Evolutionary conservation across 1,284 basidiomycete genomes (phyloP), one percentile per base, ranked within the genome.

Genomic region (Apiotrichum veenhuisii): DNA sequence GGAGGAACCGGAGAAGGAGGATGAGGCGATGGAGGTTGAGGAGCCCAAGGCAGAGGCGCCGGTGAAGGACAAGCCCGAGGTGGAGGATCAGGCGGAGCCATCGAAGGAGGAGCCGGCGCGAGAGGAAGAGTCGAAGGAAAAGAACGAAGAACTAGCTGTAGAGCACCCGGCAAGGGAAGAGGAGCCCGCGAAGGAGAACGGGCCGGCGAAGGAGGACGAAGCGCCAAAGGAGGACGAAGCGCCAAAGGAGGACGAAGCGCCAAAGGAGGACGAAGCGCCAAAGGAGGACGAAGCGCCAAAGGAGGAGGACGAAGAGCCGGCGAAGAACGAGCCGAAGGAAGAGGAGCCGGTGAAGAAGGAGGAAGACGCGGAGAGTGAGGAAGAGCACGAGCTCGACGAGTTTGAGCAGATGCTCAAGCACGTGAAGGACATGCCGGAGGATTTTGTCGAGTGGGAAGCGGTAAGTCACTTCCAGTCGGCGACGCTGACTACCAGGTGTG

Each of bases 371-470:
- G 57, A 64, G 41, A 27, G 25, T 5, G 63, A 54, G 14, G 62
- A 49, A 5, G 66, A 51, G 22, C 40, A n/a, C 3, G 66, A 73
- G 43, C 50, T 50, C 25, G 70, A 74, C 37, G 66, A 71, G 44
- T 65, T 69, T 34, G 66, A 73, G 40, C 54, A 71, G 10, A 68
- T 68, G 8, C 60, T 64, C 11, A 68, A 70, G 55, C 75, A 78
- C 50, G 72, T 67, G 1, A 64, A 57, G 17, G 59, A 69, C 20
- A 54, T 69, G 9, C 70, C 71, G 0, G 69, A 68, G 10, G 73
- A 71, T 43, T 78, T 77, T 52, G 59, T 78, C 44, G 78, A 79
- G 56, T 80, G 79, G 79, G 77, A 80, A 66, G 68, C 75, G 20
- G 77, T 79, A 55, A 64, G 78, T 71, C 3, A 11, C 2, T 17